Percentiles rank a stretch among this genome's conserved stretches.
These are phyloP conservation scores for Beauveria australis DNA, from an alignment of 2,329 filamentous ascomycete genomes.

Conservation along the genomic window DNA sequence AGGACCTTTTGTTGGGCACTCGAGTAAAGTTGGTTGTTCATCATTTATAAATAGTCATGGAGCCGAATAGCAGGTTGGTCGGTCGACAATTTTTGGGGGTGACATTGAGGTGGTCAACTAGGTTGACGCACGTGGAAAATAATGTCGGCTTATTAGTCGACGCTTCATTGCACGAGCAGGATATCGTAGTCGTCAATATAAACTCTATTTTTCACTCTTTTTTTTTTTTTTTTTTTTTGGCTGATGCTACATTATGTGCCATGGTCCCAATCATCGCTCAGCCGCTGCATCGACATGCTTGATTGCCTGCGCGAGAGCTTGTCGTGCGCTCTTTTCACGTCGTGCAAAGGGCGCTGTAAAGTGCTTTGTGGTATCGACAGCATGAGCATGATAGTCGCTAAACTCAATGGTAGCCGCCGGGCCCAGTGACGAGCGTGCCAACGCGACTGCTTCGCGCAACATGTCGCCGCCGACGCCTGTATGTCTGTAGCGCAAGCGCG, in stretches of 20 bases:
- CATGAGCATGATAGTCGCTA: slow-evolving; percentile 69
- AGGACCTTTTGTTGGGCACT: neutral
- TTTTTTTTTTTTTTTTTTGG: neutral
- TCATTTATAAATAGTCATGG: no score
- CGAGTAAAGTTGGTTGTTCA: no score
- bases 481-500: slow-evolving; percentile 58
- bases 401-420: slow-evolving; percentile 56
- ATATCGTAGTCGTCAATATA: neutral
- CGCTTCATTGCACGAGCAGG: neutral
- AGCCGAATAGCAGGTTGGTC: neutral
- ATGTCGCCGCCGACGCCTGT: slow-evolving; percentile 65
- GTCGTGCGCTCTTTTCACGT: slow-evolving; percentile 45
- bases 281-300: slow-evolving; percentile 10
- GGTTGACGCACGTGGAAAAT: neutral
- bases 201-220: neutral
- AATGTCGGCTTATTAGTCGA: neutral
- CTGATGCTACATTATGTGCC: neutral
- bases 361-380: slow-evolving; percentile 44
- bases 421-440: slow-evolving; percentile 56
- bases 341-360: slow-evolving; percentile 52
- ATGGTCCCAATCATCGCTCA: neutral
- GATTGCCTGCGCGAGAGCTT: slow-evolving; percentile 29
- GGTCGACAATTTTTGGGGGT: neutral
- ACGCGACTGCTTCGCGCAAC: slow-evolving; percentile 60
- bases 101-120: neutral